Base-by-base conservation (phyloP, 176 grass and related monocot species). In the Sorghum bicolor region DNA sequence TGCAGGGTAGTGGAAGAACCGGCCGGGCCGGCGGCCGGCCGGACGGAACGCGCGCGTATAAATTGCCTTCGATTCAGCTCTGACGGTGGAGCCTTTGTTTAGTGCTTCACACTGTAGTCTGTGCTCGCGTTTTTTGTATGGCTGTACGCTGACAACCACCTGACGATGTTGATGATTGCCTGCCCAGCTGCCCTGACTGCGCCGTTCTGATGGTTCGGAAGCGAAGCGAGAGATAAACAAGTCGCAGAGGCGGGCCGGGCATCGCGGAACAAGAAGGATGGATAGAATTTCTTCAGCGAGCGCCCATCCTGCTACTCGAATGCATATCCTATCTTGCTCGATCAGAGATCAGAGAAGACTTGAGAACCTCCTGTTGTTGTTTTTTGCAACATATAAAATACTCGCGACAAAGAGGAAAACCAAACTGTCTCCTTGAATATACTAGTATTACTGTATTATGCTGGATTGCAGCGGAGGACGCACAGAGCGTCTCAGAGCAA, bases 201-300 rank as follows among this genome's bases (percentile, higher is more conserved):
- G 55, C 44, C 32, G 55, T 79, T 79, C 25, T 67, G 60, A 79
- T 67, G 34, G 70, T 75, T 28, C 55, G 28, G 81, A 73, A 58
- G 11, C 34, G 22, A 61, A 22, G 52, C 47, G 52, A 55, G 55
- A 24, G 38, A 29, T 24, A 20, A 25, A 29, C 26, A 10, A 66
- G 37, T n/a, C 81, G 38, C 81, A 30, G 37, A 39, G 37, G 15
- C 9, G 26, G 29, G 15, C 29, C 64, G 32, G 32, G 32, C 78
- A 68, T 68, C 78, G 8, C 79, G 82, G 43, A 85, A 85, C 87
- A 76, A 64, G 64, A 47, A 14, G 71, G 87, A 62, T 70, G 47
- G 45, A 66, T 76, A 70, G 47, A 20, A 52, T 63, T 69, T 80
- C 82, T 80, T 80, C 82, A 61, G 62, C 6, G 70, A 19, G 4